These are phyloP conservation scores for Plasmopara muralis DNA, from an alignment of 352 stramenopile species.

Conservation along the genomic window DNA sequence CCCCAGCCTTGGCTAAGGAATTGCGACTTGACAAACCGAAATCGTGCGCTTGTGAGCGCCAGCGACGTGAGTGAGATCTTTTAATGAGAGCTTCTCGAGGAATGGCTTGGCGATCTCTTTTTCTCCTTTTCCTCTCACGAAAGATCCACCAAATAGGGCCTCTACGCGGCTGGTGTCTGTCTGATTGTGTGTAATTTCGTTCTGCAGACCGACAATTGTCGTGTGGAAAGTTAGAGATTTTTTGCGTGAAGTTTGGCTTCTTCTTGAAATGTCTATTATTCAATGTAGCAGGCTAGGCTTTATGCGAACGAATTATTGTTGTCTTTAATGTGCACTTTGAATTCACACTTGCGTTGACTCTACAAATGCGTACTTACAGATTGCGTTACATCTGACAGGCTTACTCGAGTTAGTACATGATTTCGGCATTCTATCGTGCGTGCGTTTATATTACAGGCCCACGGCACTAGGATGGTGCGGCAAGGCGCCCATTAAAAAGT, in stretches of 20 bases:
- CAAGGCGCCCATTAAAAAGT: constrained; percentile 38
- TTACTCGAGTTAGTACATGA: too few relatives aligned
- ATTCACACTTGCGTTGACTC: too few relatives aligned
- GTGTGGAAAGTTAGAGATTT: constrained; percentile 76
- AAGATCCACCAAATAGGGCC: constrained; percentile 62
- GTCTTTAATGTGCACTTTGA: constrained; percentile 5
- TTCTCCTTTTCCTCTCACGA: constrained; percentile 53
- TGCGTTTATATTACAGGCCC: too few relatives aligned
- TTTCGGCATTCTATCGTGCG: too few relatives aligned
- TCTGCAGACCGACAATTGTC: constrained; percentile 26
- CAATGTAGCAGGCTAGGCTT: constrained; percentile 56
- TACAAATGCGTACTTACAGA: too few relatives aligned
- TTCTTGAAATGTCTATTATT: constrained; percentile 71
- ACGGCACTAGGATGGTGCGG: constrained; percentile 22
- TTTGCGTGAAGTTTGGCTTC: constrained; percentile 50
- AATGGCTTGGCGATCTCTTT: constrained; percentile 39
- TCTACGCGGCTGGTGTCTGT: constrained; percentile 36
- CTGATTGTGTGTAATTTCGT: constrained; percentile 26
- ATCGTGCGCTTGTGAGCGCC: constrained; percentile 31
- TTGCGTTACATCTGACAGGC: too few relatives aligned
- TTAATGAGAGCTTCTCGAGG: constrained; percentile 32
- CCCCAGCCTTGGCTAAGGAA: constrained; percentile 69
- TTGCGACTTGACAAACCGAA: constrained; percentile 18
- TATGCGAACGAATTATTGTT: constrained; percentile 44
- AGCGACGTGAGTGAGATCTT: constrained; percentile 53